Percentiles rank a stretch among this genome's conserved stretches.
phyloP scores from a whole-genome alignment of 345 rosid species.

The Eucalyptus rudis region DNA sequence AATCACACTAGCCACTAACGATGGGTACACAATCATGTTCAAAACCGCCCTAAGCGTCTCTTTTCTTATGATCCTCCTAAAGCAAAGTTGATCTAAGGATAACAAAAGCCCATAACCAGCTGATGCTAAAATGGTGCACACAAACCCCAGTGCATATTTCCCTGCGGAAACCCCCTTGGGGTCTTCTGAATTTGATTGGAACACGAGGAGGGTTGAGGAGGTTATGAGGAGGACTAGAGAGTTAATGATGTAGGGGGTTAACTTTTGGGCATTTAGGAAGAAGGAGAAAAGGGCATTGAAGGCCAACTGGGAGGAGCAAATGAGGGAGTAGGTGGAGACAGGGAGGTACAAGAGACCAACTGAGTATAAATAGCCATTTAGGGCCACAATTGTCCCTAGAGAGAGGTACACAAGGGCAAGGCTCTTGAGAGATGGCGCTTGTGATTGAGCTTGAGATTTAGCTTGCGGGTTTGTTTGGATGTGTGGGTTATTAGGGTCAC shows the following conservation, averaged over 20 bases:
- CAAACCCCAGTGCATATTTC: slow-evolving; percentile 17
- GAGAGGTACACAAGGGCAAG: slow-evolving; percentile 6
- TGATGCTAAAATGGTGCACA: slow-evolving; percentile 18
- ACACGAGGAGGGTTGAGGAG: slow-evolving; percentile 23
- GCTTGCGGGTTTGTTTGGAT: not conserved
- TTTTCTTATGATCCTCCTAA: slow-evolving; percentile 9
- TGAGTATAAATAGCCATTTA: slow-evolving; percentile 9
- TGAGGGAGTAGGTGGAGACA: slow-evolving; percentile 23
- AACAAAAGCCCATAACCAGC: slow-evolving; percentile 12
- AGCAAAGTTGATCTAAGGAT: slow-evolving; percentile 3
- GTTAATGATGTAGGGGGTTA: slow-evolving; percentile 22
- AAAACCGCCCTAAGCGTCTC: slow-evolving; percentile 5
- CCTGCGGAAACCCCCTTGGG: not conserved
- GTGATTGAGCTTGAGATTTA: not conserved
- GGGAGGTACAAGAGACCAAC: slow-evolving; percentile 29
- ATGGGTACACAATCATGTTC: slow-evolving; percentile 16
- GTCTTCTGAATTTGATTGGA: slow-evolving; percentile 1
- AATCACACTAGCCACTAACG: not conserved
- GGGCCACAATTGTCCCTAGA: slow-evolving; percentile 3
- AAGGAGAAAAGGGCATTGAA: slow-evolving; percentile 32
- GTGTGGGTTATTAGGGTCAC: not conserved
- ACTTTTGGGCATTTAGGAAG: slow-evolving; percentile 27
- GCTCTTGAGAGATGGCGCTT: not conserved
- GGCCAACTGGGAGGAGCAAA: slow-evolving; percentile 25
- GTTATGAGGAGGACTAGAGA: slow-evolving; percentile 25